phyloP scores from a whole-genome alignment of 208 protist genomes.

The Endotrypanum monterogeii region DNA sequence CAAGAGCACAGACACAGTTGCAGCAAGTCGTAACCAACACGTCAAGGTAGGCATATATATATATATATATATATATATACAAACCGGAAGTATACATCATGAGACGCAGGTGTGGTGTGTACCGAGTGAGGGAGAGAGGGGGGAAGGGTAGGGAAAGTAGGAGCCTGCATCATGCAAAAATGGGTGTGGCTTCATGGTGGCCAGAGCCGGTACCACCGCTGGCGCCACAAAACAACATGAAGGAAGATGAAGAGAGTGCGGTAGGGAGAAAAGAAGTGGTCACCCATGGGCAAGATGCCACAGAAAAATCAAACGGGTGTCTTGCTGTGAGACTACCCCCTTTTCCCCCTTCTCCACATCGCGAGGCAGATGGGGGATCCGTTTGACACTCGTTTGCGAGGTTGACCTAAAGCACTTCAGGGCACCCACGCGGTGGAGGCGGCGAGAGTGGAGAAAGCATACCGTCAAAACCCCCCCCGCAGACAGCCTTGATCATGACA shows the following conservation, averaged over 20 bases:
- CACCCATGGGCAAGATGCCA: background rate
- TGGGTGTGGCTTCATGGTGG: too few species aligned
- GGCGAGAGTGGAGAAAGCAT: background rate
- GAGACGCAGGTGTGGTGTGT: background rate
- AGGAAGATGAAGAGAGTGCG: too few species aligned
- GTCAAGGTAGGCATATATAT: too few species aligned
- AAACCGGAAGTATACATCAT: too few species aligned
- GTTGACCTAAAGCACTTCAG: background rate
- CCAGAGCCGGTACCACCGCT: too few species aligned
- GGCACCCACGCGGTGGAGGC: background rate
- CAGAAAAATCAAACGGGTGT: too few species aligned
- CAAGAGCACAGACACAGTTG: too few species aligned
- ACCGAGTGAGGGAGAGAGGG: background rate
- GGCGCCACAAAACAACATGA: too few species aligned
- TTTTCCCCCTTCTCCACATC: background rate
- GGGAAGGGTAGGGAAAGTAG: background rate
- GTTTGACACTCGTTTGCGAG: background rate
- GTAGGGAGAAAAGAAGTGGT: slow-evolving; percentile 14
- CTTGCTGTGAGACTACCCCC: background rate
- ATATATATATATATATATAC: too few species aligned
- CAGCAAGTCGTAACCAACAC: too few species aligned
- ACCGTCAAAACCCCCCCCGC: background rate
- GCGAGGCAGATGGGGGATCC: background rate
- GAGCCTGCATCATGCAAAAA: too few species aligned
- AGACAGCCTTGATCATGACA: background rate